Percentiles rank a stretch among this genome's conserved stretches.
Conservation (phyloP, 192 early-diverging fungal species). For the Umbelopsis sp. region DNA sequence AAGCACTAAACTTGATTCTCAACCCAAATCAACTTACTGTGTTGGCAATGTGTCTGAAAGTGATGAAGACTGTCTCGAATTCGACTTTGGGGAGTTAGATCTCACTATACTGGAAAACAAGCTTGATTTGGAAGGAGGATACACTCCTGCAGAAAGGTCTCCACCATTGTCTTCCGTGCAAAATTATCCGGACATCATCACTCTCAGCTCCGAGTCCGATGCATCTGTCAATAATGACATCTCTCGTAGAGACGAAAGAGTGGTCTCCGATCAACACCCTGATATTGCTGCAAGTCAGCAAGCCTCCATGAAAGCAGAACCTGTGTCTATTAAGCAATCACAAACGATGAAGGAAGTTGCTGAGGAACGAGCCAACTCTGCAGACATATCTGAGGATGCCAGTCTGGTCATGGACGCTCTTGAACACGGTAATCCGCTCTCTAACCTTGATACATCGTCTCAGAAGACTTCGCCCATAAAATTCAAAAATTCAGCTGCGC, state of each 20-base stretch:
- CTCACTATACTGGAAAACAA: constrained; percentile 14
- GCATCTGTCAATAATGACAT: neutral
- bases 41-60: neutral
- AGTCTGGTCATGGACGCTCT: no score
- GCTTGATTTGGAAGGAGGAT: constrained; percentile 11
- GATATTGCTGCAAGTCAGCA: no score
- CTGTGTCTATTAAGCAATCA: no score
- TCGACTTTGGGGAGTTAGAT: constrained; percentile 1
- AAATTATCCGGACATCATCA: neutral
- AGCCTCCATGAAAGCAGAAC: no score
- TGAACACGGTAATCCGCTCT: neutral
- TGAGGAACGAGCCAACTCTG: no score
- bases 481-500: neutral
- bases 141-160: neutral
- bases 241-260: no score
- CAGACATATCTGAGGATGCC: no score
- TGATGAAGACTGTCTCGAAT: neutral
- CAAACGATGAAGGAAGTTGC: no score
- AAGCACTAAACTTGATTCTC: neutral
- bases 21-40: neutral
- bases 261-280: no score
- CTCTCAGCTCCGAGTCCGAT: neutral
- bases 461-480: neutral
- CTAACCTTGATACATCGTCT: neutral
- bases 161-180: neutral